Percentiles rank a stretch among this genome's conserved stretches.
Conservation (phyloP, 352 stramenopile species). For the Pythium chondricola region DNA sequence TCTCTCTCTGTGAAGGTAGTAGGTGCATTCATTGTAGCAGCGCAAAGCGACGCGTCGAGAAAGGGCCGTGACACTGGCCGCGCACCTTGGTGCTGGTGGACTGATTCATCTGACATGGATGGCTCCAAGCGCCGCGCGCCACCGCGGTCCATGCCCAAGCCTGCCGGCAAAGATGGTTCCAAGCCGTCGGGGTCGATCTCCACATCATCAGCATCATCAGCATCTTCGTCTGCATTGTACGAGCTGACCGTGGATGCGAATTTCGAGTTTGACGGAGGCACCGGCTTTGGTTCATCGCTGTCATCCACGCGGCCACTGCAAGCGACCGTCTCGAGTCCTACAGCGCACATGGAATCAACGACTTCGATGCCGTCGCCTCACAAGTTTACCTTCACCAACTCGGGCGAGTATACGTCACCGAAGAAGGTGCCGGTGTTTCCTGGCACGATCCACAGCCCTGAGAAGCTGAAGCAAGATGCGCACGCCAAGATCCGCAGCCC, state of each 20-base stretch:
- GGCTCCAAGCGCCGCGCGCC: constrained; percentile 13
- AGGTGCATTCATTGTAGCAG: too few species aligned
- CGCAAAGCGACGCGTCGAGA: not conserved
- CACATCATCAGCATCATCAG: too few species aligned
- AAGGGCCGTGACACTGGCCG: too few species aligned
- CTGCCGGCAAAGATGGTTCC: too few species aligned
- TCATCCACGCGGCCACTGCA: constrained; percentile 47
- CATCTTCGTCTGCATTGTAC: constrained; percentile 26
- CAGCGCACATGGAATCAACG: not conserved
- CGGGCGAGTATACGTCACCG: constrained; percentile 59
- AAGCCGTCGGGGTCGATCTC: too few species aligned
- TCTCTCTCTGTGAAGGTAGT: not conserved
- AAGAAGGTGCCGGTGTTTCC: constrained; percentile 77
- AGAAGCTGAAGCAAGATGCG: constrained; percentile 29
- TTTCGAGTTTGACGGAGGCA: constrained; percentile 70
- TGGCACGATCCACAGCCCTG: constrained; percentile 48
- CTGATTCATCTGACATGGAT: too few species aligned
- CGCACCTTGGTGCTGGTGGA: too few species aligned
- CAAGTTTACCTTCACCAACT: constrained; percentile 68
- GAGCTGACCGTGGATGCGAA: constrained; percentile 48
- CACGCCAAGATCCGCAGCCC: constrained; percentile 15
- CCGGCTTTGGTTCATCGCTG: constrained; percentile 50
- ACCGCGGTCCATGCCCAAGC: constrained; percentile 8
- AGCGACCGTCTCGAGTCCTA: constrained; percentile 7
- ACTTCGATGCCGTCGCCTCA: constrained; percentile 18